A percentile compares a stretch with the other conserved stretches of the same genome.
Evolutionary conservation across 345 rosid species (phyloP).

Genomic region (Luvunga scandens): DNA sequence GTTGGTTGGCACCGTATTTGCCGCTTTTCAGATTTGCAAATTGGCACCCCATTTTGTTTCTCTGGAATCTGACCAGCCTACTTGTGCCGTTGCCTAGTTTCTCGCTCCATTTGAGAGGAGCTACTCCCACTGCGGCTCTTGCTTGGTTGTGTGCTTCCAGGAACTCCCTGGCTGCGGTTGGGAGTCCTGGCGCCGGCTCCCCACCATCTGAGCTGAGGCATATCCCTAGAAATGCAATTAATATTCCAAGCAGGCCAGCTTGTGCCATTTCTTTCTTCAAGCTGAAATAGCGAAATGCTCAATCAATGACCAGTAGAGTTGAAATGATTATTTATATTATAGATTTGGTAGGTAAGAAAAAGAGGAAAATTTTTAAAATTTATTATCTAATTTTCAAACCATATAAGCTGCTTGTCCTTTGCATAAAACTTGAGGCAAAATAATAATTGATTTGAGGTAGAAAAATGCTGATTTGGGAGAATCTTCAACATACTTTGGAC

Average conservation of each 20-base stretch:
- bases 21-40: conserved; percentile 55
- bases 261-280: conserved; percentile 29
- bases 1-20: conserved; percentile 74
- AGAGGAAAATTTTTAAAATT: no score
- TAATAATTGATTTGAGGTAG: no score
- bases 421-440: no score
- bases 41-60: conserved; percentile 59
- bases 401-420: no score
- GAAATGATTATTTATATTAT: no score
- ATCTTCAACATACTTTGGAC: not conserved
- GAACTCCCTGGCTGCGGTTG: conserved; percentile 45
- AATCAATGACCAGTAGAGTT: no score
- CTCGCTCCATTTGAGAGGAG: conserved; percentile 67
- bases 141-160: conserved; percentile 71
- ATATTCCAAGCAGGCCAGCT: conserved; percentile 19
- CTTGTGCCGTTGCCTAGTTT: conserved; percentile 45
- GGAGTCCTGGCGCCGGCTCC: conserved; percentile 6
- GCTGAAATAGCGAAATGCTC: not conserved
- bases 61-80: conserved; percentile 58
- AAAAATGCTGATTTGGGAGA: no score
- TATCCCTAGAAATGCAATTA: conserved; percentile 29
- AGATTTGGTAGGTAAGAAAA: no score
- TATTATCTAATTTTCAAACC: no score
- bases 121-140: conserved; percentile 60
- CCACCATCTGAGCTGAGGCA: conserved; percentile 26